Evolutionary conservation across 2,329 filamentous ascomycete genomes (phyloP), one percentile per base, ranked within the genome.

Genomic region (Penicillium sp.): DNA sequence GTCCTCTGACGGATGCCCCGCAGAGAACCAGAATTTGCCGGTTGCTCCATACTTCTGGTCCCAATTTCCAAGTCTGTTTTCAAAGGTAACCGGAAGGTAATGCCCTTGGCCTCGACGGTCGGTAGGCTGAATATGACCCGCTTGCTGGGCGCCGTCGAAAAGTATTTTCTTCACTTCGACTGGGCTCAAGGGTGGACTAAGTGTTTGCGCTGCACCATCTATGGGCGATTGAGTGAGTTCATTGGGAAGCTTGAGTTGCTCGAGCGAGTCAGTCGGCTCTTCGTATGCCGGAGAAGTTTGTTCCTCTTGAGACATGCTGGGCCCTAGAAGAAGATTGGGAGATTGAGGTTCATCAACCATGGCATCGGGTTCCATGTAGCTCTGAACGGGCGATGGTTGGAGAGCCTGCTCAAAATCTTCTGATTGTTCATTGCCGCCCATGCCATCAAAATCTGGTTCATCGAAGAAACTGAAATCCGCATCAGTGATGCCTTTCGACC

Each of bases 401-500:
- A 57, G 45, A 13, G 52, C 48, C 27, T 60, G 60, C 36, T 59
- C 52, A 6, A 36, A 27, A 44, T 60, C 52, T n/a, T 58, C 56
- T 9, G 47, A 18, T n/a, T 48, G 41, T 18, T 56, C 48, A 21
- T 53, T 59, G 42, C 54, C 54, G 42, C 54, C 62, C 48, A 67
- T 62, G 7, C 55, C 55, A 9, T 66, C 67, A 45, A 72, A 71
- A 40, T 69, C 75, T 44, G 79, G 80, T 31, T 81, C 79, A 64
- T 87, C 84, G 61, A 87, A 87, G 66, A 86, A 87, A 64, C 79
- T 84, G 67, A 86, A 87, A 62, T 87, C 84, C 4, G 79, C 83
- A 62, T 86, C 84, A 3, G 79, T 83, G 21, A 85, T 78, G n/a
- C 77, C 78, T 61, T 80, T 79, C n/a, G 75, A 71, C 21, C 74